A percentile compares a stretch with the other conserved stretches of the same genome.
phyloP scores from a whole-genome alignment of 2,329 filamentous ascomycete genomes.

The Apiospora kogelbergensis region DNA sequence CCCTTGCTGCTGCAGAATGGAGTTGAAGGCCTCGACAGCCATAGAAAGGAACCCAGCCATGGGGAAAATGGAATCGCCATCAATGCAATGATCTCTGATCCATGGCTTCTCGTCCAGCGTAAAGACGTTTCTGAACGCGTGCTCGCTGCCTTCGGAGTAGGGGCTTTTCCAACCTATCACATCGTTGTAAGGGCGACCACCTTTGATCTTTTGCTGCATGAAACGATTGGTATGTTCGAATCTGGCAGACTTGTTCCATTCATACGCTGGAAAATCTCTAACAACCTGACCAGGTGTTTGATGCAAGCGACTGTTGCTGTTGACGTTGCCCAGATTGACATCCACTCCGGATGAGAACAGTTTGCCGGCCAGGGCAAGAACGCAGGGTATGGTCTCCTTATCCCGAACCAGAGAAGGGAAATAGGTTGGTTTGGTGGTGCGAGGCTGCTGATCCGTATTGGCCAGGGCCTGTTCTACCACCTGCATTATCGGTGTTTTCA shows the following conservation, averaged over 20 bases:
- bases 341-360: slow-evolving; percentile 27
- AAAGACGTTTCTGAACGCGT: neutral
- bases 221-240: neutral
- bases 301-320: neutral
- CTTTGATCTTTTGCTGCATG: neutral
- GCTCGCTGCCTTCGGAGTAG: neutral
- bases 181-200: neutral
- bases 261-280: neutral
- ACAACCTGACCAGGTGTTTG: neutral
- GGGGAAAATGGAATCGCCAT: slow-evolving; percentile 8
- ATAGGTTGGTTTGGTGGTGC: slow-evolving; percentile 17
- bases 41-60: slow-evolving; percentile 7
- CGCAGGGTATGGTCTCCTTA: slow-evolving; percentile 18
- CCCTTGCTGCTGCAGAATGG: neutral
- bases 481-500: neutral
- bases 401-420: slow-evolving; percentile 25
- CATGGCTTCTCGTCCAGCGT: slow-evolving; percentile 7
- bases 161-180: neutral
- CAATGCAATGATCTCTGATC: slow-evolving; percentile 8
- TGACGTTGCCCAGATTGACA: slow-evolving; percentile 23
- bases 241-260: slow-evolving; percentile 1
- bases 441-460: neutral
- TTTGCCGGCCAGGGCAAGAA: slow-evolving; percentile 27
- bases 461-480: neutral
- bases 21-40: slow-evolving; percentile 15